Evolutionary conservation across 768 basidiomycete genomes (phyloP).

Genomic region (Hemileccinum rubropunctum): DNA sequence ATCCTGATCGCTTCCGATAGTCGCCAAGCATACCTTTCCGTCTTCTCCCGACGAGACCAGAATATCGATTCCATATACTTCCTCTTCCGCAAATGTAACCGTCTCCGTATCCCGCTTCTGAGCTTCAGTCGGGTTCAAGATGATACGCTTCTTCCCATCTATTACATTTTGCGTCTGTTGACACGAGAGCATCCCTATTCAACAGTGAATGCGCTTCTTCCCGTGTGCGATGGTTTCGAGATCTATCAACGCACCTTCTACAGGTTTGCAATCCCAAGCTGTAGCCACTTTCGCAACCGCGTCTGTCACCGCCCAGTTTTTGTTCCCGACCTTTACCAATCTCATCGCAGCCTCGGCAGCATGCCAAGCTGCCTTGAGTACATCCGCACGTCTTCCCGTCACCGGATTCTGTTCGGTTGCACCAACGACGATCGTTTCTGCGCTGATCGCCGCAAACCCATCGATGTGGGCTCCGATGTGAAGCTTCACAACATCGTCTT

Average conservation of each 20-base stretch:
- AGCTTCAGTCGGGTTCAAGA: slow-evolving; percentile 81
- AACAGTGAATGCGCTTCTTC: neutral
- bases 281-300: slow-evolving; percentile 70
- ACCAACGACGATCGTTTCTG: slow-evolving; percentile 90
- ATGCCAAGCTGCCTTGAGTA: slow-evolving; percentile 88
- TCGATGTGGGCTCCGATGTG: slow-evolving; percentile 98
- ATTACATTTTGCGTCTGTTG: slow-evolving; percentile 93
- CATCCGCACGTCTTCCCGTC: slow-evolving; percentile 86
- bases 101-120: slow-evolving; percentile 87
- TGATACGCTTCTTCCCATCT: slow-evolving; percentile 94
- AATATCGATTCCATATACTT: slow-evolving; percentile 94
- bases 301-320: slow-evolving; percentile 95
- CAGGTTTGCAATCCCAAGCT: slow-evolving; percentile 83
- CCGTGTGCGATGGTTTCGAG: neutral
- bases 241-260: slow-evolving; percentile 68
- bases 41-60: slow-evolving; percentile 85
- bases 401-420: slow-evolving; percentile 70
- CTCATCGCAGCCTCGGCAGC: slow-evolving; percentile 94
- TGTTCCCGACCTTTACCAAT: slow-evolving; percentile 85
- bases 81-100: slow-evolving; percentile 84
- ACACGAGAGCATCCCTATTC: slow-evolving; percentile 87
- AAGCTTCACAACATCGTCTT: slow-evolving; percentile 93
- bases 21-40: slow-evolving; percentile 63
- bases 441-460: slow-evolving; percentile 90
- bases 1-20: neutral